phyloP scores from a whole-genome alignment of 257 asterid species.

The Ballota nigra region DNA sequence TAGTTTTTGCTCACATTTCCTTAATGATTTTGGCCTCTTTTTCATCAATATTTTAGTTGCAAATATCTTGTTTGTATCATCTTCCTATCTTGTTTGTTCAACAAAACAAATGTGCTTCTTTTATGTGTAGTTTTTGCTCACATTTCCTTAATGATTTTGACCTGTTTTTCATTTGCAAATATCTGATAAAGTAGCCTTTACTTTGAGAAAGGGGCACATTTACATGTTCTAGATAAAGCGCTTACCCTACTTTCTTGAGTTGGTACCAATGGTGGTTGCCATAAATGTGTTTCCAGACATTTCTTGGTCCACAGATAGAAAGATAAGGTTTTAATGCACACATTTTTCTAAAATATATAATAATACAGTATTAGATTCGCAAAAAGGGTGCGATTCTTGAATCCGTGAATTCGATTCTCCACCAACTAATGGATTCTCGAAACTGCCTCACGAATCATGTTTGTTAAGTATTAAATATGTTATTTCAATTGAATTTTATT shows the following conservation, averaged over 20 bases:
- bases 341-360: too few species aligned
- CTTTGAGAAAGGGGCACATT: conserved; percentile 15
- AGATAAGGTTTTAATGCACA: neutral
- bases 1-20: neutral
- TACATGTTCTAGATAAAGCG: conserved; percentile 19
- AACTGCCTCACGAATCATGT: too few species aligned
- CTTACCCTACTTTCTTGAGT: conserved; percentile 23
- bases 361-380: too few species aligned
- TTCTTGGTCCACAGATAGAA: conserved; percentile 33
- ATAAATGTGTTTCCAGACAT: conserved; percentile 28
- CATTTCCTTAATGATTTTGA: neutral
- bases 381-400: too few species aligned
- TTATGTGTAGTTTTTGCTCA: neutral
- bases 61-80: conserved; percentile 46
- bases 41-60: too few species aligned
- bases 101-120: neutral
- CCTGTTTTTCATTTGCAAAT: neutral
- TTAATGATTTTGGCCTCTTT: neutral
- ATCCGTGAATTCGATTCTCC: too few species aligned
- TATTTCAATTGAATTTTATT: too few species aligned
- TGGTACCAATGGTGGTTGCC: conserved; percentile 16
- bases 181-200: neutral
- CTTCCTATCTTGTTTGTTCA: neutral
- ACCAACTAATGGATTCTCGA: too few species aligned
- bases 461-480: too few species aligned